These are phyloP conservation scores for Gleditsia sinensis DNA, from an alignment of 306 rosid species.

Conservation along the genomic window DNA sequence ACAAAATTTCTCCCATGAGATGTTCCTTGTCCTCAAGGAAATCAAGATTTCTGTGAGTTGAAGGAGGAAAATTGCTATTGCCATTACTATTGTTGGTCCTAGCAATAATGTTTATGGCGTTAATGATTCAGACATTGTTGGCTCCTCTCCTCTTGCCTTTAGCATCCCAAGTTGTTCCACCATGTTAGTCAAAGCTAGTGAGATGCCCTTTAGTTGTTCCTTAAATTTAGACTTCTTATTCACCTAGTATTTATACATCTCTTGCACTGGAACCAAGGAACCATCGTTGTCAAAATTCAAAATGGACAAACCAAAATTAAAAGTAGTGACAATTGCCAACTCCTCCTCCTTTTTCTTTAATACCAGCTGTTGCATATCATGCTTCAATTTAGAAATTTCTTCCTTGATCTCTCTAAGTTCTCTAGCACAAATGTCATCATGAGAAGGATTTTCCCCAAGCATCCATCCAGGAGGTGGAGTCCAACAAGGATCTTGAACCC, in stretches of 20 bases:
- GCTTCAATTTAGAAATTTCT: slow-evolving; percentile 60
- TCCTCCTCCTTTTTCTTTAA: slow-evolving; percentile 50
- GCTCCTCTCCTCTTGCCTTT: slow-evolving; percentile 46
- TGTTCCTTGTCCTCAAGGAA: too few species aligned
- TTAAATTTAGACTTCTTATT: slow-evolving; percentile 58
- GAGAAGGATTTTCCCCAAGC: slow-evolving; percentile 72
- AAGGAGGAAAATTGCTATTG: too few species aligned
- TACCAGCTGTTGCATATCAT: slow-evolving; percentile 38
- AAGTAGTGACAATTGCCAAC: slow-evolving; percentile 41
- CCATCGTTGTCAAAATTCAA: slow-evolving; percentile 43
- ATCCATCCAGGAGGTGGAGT: slow-evolving; percentile 87
- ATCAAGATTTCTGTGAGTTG: too few species aligned
- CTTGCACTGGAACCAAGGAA: slow-evolving; percentile 50
- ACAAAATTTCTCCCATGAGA: too few species aligned
- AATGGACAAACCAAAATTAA: slow-evolving; percentile 43
- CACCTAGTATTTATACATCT: slow-evolving; percentile 45
- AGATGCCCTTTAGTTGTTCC: slow-evolving; percentile 58
- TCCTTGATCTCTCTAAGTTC: slow-evolving; percentile 58
- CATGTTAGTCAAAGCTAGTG: slow-evolving; percentile 44
- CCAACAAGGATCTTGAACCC: slow-evolving; percentile 89
- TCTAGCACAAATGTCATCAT: slow-evolving; percentile 50
- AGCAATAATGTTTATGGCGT: slow-evolving; percentile 29
- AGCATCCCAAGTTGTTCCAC: slow-evolving; percentile 63
- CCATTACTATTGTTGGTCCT: slow-evolving; percentile 35
- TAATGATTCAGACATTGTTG: slow-evolving; percentile 47